Evolutionary conservation across 768 basidiomycete species (phyloP), one percentile per base, ranked within the genome.

Genomic region (Leccinum broughii): DNA sequence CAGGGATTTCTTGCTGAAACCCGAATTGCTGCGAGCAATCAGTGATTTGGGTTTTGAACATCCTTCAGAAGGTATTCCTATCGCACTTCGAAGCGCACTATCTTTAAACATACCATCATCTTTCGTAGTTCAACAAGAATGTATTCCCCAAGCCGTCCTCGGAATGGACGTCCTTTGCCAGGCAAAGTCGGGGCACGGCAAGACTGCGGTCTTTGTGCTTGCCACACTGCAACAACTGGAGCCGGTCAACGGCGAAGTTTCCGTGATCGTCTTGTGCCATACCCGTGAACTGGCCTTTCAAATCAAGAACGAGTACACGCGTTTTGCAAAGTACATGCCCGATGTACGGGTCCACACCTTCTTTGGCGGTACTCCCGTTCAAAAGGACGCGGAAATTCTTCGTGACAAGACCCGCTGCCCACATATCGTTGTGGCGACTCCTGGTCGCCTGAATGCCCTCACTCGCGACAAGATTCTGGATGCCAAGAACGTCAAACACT

Each of bases 151-250:
- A 80, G 96, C 97, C 59, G 97, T 99, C 68, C 84, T 99, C 56
- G 97, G 97, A 63, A 98, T 98, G 93, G 97, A 99, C 71, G 96
- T 99, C 49, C 86, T 99, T 51, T 99, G 97, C 78, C 97, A 99
- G 78, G 97, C 97, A 63, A 99, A 98, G 78, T 99, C 97, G 51
- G 97, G 97, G 71, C 90, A 95, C 72, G 93, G 94, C 70, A 99
- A 99, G 81, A 99, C 97, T 20, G 97, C 97, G 24, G 97, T 99
- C 63, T 99, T 99, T 75, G 97, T 99, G 67, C 85, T 98, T 64
- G 95, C 97, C 41, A 96, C 94, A 24, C 85, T 99, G 51, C 97
- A 99, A 77, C 97, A 99, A 76, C 84, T 99, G 64, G 97, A 99
- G 74, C 96, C 97, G 53, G 93, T 97, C 62, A 91, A 96, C 70